Base-by-base conservation (phyloP, 2,329 filamentous ascomycete genomes). In the Penicillium sp. region DNA sequence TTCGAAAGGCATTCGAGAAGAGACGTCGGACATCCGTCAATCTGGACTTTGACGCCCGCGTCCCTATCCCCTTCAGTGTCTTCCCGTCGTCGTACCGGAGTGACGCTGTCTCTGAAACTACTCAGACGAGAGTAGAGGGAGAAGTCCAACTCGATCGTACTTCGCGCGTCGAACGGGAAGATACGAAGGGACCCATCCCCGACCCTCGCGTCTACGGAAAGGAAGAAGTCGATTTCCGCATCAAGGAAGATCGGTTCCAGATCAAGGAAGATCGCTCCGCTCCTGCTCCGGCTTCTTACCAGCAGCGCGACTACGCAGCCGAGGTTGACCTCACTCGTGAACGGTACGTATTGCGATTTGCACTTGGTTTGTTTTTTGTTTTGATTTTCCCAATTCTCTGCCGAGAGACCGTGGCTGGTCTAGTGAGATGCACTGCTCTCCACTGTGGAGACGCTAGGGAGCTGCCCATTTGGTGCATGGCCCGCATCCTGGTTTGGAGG, bases 21-120 rank as follows among this genome's bases (percentile, higher is more conserved):
- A 82, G 84, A 79, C 85, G 80, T 79, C 77, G 76, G 75, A 79
- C 85, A 88, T 86, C 88, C 88, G 90, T 81, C 90, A 96, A 90
- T 83, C 92, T 96, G 92, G 92, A 96, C 90, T 96, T 95, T 94
- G 92, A 96, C 89, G 91, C 92, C 81, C 89, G 91, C 80, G 89
- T 96, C 80, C 90, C 93, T 84, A 94, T 97, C 81, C 93, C 93
- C 81, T 95, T 96, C 87, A 96, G 91, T 89, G 89, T 96, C 88
- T 96, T 97, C 86, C 93, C 93, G 83, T 96, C 91, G 79, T 90
- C 91, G 80, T 97, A 96, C 85, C 85, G 88, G 79, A 86, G 82
- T 83, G 83, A 85, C 80, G 81, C 81, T 79, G 81, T 81, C 76
- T 81, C 79, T 71, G 78, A 83, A 74, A 79, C 81, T 76, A 85